A percentile compares a stretch with the other conserved stretches of the same genome.
Conservation (phyloP, 2,329 filamentous ascomycete genomes). For the Penicillium nordicum region DNA sequence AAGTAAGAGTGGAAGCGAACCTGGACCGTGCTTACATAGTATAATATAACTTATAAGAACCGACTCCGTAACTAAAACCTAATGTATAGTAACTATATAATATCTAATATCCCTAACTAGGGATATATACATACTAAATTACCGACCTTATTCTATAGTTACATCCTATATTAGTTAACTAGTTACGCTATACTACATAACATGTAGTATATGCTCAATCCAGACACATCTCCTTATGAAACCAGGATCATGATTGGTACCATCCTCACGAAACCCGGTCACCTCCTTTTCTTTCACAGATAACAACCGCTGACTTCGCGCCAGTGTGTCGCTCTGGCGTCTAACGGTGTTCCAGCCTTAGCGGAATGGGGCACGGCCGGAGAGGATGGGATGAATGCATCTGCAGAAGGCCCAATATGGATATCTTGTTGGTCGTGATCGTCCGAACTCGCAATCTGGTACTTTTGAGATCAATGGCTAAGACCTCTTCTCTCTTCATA, state of each 20-base stretch:
- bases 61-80: not conserved
- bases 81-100: not conserved
- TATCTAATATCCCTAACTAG: not conserved
- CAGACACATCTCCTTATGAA: not conserved
- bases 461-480: slow-evolving; percentile 6
- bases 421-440: slow-evolving; percentile 6
- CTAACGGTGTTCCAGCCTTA: slow-evolving; percentile 8
- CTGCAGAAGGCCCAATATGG: slow-evolving; percentile 21
- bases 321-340: slow-evolving; percentile 19
- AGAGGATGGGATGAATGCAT: slow-evolving; percentile 3
- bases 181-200: no score
- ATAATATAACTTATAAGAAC: not conserved
- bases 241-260: not conserved
- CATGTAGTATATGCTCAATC: not conserved
- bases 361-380: slow-evolving; percentile 3
- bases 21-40: not conserved
- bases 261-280: not conserved
- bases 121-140: no score
- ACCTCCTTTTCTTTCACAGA: not conserved
- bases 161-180: not conserved
- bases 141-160: no score
- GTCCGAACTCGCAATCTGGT: slow-evolving; percentile 13
- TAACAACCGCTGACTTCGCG: slow-evolving; percentile 10
- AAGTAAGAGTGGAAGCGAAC: not conserved
- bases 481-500: not conserved